A percentile compares a stretch with the other conserved stretches of the same genome.
Evolutionary conservation across 2,329 filamentous ascomycete species (phyloP).

Genomic region (Aureobasidium leucospermi): DNA sequence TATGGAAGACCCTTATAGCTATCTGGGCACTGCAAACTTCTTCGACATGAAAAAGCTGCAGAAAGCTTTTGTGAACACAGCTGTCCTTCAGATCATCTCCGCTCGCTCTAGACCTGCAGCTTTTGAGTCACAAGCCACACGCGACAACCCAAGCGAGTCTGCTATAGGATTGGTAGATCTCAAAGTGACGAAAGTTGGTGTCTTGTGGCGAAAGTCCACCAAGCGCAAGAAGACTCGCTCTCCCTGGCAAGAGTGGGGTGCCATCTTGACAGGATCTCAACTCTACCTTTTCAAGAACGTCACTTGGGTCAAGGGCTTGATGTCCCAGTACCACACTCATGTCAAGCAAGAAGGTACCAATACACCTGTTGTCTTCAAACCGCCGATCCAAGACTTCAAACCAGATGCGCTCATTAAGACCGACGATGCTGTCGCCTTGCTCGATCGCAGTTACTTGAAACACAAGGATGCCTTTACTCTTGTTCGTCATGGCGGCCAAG

Average conservation of each 20-base stretch:
- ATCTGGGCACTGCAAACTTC: conserved; percentile 66
- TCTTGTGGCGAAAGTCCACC: conserved; percentile 86
- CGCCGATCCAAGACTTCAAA: conserved; percentile 85
- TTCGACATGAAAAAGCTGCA: conserved; percentile 78
- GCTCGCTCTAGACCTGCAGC: conserved; percentile 88
- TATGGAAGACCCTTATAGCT: conserved; percentile 85
- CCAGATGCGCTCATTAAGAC: conserved; percentile 91
- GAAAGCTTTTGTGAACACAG: conserved; percentile 83
- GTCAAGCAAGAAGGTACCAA: conserved; percentile 68
- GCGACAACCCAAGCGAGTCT: conserved; percentile 75
- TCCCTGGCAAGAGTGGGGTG: conserved; percentile 98
- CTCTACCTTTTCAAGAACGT: conserved; percentile 95
- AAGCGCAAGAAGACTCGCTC: conserved; percentile 95
- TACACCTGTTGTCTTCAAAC: conserved; percentile 79
- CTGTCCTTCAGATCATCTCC: conserved; percentile 89
- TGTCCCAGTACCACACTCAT: conserved; percentile 80
- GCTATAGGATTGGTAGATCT: conserved; percentile 94
- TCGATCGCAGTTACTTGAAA: conserved; percentile 81
- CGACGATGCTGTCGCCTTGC: conserved; percentile 79
- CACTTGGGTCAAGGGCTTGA: conserved; percentile 82
- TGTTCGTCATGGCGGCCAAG: conserved; percentile 74
- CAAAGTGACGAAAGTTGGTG: conserved; percentile 90
- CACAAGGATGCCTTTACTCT: conserved; percentile 95
- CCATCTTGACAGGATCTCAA: conserved; percentile 90
- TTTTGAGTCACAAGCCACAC: conserved; percentile 82